Percentiles rank a stretch among this genome's conserved stretches.
These are phyloP conservation scores for Albifimbria verrucaria DNA, from an alignment of 2,329 filamentous ascomycete genomes.

Conservation along the genomic window DNA sequence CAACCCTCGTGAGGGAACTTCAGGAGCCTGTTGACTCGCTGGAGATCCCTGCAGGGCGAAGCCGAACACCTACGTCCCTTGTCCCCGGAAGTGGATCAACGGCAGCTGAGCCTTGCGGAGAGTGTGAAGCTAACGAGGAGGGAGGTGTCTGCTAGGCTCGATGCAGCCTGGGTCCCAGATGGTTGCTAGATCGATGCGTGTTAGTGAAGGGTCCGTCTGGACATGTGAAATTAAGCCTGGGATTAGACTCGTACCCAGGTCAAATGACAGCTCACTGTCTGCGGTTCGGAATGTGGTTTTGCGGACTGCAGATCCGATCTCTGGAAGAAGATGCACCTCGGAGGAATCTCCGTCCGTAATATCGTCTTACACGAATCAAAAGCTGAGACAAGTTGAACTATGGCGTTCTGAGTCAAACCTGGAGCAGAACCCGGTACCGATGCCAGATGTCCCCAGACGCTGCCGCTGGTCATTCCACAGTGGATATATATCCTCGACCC, in stretches of 20 bases:
- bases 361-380: no score
- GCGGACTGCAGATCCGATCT: neutral
- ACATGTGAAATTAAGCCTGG: neutral
- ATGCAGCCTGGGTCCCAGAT: neutral
- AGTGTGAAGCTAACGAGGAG: neutral
- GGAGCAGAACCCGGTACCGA: no score
- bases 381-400: no score
- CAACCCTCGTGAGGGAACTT: neutral
- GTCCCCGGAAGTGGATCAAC: neutral
- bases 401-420: no score
- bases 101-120: neutral
- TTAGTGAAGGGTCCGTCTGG: neutral
- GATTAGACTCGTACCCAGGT: no score
- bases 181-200: neutral
- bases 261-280: no score
- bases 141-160: neutral
- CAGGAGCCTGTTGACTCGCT: neutral
- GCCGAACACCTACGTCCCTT: neutral
- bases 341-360: no score
- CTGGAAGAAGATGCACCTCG: no score
- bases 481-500: no score
- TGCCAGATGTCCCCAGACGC: neutral
- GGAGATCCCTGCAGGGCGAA: neutral
- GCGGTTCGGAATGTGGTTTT: no score
- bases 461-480: no score